These are phyloP conservation scores for Phragmites australis DNA, from an alignment of 176 grass and related monocot species.

Conservation along the genomic window DNA sequence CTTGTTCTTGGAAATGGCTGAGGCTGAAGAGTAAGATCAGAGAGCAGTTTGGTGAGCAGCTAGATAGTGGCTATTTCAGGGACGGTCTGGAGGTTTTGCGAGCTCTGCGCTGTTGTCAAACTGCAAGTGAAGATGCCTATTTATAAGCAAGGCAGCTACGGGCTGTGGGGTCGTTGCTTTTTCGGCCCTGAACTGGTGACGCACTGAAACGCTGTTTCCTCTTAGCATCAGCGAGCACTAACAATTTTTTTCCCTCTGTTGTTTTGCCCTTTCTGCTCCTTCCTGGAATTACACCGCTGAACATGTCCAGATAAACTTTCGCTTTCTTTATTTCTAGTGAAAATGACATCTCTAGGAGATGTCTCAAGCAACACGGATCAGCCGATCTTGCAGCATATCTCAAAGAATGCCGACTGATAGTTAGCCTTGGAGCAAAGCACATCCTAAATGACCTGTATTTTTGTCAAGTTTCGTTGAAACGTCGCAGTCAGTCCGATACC, in stretches of 20 bases:
- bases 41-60: neutral
- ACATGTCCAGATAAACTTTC: constrained; percentile 10
- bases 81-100: constrained; percentile 36
- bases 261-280: constrained; percentile 19
- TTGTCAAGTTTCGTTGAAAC: neutral
- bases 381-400: constrained; percentile 14
- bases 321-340: neutral
- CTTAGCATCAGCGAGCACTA: constrained; percentile 33
- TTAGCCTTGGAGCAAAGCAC: neutral
- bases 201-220: constrained; percentile 32
- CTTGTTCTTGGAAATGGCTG: neutral
- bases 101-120: constrained; percentile 30
- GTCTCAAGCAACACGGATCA: constrained; percentile 18
- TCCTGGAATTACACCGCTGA: constrained; percentile 39
- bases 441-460: neutral
- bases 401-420: constrained; percentile 33
- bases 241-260: neutral
- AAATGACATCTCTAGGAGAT: constrained; percentile 20
- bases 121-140: constrained; percentile 47
- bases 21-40: neutral
- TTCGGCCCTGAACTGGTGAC: constrained; percentile 35
- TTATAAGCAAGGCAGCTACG: constrained; percentile 54
- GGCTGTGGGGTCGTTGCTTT: neutral
- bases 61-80: constrained; percentile 33
- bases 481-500: constrained; percentile 5